Conservation (phyloP, 192 early-diverging fungal genomes). For the Funneliformis mosseae region DNA sequence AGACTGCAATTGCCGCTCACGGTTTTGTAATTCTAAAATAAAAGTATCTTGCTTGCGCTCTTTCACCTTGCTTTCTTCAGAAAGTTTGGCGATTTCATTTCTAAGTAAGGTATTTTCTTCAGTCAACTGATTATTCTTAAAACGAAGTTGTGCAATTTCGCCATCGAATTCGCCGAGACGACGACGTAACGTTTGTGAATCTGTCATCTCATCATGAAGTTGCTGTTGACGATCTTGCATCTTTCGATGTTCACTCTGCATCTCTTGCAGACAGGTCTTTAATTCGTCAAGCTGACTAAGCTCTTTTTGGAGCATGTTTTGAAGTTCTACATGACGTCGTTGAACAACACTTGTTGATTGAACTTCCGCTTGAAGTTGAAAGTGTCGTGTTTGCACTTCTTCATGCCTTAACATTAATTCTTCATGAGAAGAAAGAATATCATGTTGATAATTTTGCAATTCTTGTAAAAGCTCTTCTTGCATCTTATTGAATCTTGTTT, state of each 20-base stretch:
- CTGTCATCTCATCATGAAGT: not conserved
- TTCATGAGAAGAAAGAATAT: not conserved
- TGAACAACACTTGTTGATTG: not conserved
- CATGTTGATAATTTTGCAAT: slow-evolving; percentile 13
- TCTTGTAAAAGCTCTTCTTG: not conserved
- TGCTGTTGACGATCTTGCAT: slow-evolving; percentile 16
- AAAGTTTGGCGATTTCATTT: slow-evolving; percentile 6
- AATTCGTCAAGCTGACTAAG: not conserved
- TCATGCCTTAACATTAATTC: not conserved
- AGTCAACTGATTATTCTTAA: not conserved
- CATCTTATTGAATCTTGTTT: not conserved
- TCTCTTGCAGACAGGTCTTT: not conserved
- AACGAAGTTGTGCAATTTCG: not conserved
- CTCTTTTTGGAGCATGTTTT: slow-evolving; percentile 9
- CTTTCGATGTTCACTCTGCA: not conserved
- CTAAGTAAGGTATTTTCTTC: not conserved
- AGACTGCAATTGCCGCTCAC: not conserved
- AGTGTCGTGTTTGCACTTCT: slow-evolving; percentile 19
- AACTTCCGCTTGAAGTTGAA: not conserved
- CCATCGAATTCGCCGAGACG: not conserved
- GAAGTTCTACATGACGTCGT: slow-evolving; percentile 11
- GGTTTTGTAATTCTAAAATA: not conserved
- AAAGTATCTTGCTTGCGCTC: not conserved
- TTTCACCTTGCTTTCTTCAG: slow-evolving; percentile 3
- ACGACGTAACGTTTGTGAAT: not conserved